Conservation (phyloP, 257 asterid species). For the Schizonepeta tenuifolia region DNA sequence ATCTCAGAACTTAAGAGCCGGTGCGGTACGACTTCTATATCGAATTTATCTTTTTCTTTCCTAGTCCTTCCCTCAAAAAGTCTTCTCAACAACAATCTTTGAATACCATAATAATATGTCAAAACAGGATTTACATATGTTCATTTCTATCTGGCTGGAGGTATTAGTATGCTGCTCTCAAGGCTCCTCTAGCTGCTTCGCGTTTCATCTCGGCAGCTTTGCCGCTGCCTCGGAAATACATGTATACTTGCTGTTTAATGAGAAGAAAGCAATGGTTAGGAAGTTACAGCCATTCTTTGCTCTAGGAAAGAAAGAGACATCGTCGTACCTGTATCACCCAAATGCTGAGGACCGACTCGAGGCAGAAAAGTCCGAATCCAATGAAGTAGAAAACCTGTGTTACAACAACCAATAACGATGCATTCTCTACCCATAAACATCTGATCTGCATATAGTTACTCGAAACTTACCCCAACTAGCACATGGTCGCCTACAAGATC, state of each 20-base stretch:
- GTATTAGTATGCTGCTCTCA: constrained; percentile 52
- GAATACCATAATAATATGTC: not conserved
- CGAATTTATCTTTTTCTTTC: not conserved
- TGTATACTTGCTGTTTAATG: constrained; percentile 83
- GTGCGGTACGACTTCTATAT: constrained; percentile 17
- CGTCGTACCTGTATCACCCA: constrained; percentile 92
- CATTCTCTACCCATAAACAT: not conserved
- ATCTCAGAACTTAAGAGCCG: constrained; percentile 18
- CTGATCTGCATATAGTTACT: not conserved
- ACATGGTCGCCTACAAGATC: constrained; percentile 76
- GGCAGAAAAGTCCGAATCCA: constrained; percentile 90
- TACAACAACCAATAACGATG: constrained; percentile 15
- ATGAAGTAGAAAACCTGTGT: constrained; percentile 87
- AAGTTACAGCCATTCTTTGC: not conserved
- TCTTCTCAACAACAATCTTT: constrained; percentile 23
- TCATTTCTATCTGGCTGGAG: constrained; percentile 24
- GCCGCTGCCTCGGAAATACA: constrained; percentile 97
- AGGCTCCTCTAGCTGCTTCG: constrained; percentile 78
- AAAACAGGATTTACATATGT: constrained; percentile 32
- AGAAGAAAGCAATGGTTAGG: not conserved
- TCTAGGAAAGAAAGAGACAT: not conserved
- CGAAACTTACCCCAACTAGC: constrained; percentile 84
- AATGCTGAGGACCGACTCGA: constrained; percentile 83
- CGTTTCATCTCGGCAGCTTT: constrained; percentile 86
- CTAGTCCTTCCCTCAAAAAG: constrained; percentile 10